Percentiles rank a stretch among this genome's conserved stretches.
Evolutionary conservation across 345 rosid genomes (phyloP).

Genomic region (Linum tenue): DNA sequence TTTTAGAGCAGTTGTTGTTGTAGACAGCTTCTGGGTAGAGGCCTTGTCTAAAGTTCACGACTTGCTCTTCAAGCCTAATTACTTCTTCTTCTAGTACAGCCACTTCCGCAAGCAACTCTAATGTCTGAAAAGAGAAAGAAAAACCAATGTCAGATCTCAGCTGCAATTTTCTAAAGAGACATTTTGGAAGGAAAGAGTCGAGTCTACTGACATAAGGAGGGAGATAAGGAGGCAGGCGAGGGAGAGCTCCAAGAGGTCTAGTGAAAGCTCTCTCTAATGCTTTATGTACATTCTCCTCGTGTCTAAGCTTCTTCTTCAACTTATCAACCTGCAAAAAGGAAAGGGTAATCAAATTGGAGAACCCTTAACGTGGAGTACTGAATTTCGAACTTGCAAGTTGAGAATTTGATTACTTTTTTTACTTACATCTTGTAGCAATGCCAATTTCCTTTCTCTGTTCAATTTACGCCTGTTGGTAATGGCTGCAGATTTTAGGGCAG

Average conservation of each 20-base stretch:
- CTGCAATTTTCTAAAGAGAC: conserved; percentile 6
- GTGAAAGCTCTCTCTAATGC: conserved; percentile 81
- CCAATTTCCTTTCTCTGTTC: conserved; percentile 67
- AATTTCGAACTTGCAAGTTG: neutral
- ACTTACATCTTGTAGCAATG: conserved; percentile 78
- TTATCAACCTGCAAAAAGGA: conserved; percentile 55
- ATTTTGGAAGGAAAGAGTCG: neutral
- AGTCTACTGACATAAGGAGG: conserved; percentile 56
- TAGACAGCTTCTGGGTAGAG: conserved; percentile 64
- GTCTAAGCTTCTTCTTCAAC: conserved; percentile 70
- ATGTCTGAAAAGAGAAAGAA: conserved; percentile 35
- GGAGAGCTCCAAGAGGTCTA: conserved; percentile 85
- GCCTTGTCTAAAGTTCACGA: conserved; percentile 58
- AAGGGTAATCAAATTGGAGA: conserved; percentile 1
- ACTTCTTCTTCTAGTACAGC: conserved; percentile 92
- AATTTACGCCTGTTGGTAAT: conserved; percentile 39
- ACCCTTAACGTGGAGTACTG: neutral
- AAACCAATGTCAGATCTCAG: conserved; percentile 12
- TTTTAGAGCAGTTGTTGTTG: conserved; percentile 43
- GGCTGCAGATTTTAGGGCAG: conserved; percentile 33
- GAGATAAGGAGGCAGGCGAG: conserved; percentile 88
- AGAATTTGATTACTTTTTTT: neutral
- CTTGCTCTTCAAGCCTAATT: conserved; percentile 71
- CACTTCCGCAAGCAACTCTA: conserved; percentile 89
- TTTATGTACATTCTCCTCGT: conserved; percentile 75